Evolutionary conservation across 2,329 filamentous ascomycete genomes (phyloP), one percentile per base, ranked within the genome.

Genomic region (Scedosporium minutisporum): DNA sequence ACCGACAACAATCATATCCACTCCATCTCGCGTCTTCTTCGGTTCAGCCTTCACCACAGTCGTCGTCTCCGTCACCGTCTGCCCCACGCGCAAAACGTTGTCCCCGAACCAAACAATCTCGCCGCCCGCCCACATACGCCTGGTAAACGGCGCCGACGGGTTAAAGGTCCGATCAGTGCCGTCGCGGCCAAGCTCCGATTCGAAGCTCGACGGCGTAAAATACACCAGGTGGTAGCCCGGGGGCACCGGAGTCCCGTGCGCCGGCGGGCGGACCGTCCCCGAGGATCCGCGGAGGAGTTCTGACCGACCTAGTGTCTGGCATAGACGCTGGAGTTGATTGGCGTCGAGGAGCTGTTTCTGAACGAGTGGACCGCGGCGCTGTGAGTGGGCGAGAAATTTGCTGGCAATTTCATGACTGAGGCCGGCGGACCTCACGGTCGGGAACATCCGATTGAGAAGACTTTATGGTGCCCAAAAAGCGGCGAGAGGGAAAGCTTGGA

Each of bases 41-140:
- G 81, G 71, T 58, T 74, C 76, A 0, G 83, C 84, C 27, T 76
- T 79, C 3, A 85, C 61, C 10, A 88, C 73, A 61, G 71, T 77
- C 2, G 85, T 88, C 25, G 73, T 78, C 72, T 88, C 86, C 42
- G 76, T 78, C 1, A 81, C 81, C 21, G 76, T 71, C 65, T 86
- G 81, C 1, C 83, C 85, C 1, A 87, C 78, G 1, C 76, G 73
- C 64, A 87, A 69, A 65, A 60, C 23, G 7, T 48, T 62, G 21
- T 21, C 67, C 29, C 12, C 46, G 62, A 4, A 61, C 83, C 84
- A 87, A 14, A 71, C 69, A 71, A 88, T 82, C 63, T 77, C 75
- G 0, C 86, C 86, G 1, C 85, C 86, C 0, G 86, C 86, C 86
- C 86, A 88, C 86, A 88, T 88, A 12, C 86, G 77, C 33, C 85